phyloP scores from a whole-genome alignment of 495 filamentous ascomycete genomes.

The Xylaria venustula region DNA sequence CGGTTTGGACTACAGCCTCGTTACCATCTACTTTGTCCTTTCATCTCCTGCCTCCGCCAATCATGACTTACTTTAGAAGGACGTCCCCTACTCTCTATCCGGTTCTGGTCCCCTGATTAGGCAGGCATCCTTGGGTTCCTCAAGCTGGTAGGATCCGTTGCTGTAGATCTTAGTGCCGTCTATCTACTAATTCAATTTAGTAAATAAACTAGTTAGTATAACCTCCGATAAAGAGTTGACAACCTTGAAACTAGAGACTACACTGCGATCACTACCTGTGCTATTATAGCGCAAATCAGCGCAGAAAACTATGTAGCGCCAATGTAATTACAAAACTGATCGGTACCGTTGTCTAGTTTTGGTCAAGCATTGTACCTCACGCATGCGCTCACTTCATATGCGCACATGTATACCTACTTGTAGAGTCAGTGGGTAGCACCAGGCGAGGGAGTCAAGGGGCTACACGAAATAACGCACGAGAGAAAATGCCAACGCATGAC shows the following conservation, averaged over 20 bases:
- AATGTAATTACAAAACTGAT: not conserved
- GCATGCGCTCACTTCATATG: too few relatives aligned
- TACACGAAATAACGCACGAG: not conserved
- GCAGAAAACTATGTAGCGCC: not conserved
- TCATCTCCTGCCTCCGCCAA: not conserved
- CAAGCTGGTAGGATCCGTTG: not conserved
- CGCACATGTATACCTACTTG: not conserved
- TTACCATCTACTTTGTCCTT: not conserved
- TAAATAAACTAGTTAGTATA: not conserved
- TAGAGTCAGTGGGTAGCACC: not conserved
- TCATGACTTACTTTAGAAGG: slow-evolving; percentile 1
- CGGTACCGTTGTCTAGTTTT: not conserved
- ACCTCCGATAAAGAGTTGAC: not conserved
- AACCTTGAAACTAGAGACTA: not conserved
- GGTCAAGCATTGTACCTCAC: not conserved
- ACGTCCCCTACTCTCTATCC: not conserved
- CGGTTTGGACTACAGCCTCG: not conserved
- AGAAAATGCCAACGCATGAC: not conserved
- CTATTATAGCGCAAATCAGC: not conserved
- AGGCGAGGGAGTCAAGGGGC: not conserved
- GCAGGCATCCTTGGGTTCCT: not conserved
- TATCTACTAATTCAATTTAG: not conserved
- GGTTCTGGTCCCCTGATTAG: not conserved
- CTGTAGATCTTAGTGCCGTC: slow-evolving; percentile 1
- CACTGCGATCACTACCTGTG: not conserved